phyloP scores from a whole-genome alignment of 768 basidiomycete species.

The Boletus eberwhitei region DNA sequence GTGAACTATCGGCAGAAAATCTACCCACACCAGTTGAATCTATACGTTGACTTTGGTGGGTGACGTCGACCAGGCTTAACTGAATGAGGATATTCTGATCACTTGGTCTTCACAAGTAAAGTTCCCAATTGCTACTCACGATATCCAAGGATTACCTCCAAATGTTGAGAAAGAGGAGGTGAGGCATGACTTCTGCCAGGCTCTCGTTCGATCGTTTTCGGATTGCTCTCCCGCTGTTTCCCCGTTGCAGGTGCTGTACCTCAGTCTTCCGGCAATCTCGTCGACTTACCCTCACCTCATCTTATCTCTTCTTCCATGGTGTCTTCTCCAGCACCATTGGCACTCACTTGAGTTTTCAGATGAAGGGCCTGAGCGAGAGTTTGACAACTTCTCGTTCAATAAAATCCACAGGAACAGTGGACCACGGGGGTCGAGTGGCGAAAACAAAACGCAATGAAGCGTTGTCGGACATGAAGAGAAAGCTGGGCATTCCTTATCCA shows the following conservation, averaged over 20 bases:
- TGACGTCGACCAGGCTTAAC: not conserved
- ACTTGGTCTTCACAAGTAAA: not conserved
- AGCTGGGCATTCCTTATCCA: conserved; percentile 8
- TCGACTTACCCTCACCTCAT: not conserved
- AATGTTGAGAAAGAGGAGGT: too few relatives aligned
- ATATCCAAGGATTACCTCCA: too few relatives aligned
- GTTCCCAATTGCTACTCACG: too few relatives aligned
- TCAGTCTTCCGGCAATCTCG: not conserved
- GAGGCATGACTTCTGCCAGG: too few relatives aligned
- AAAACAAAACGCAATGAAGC: conserved; percentile 3
- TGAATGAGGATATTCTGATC: not conserved
- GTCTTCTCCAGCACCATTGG: not conserved
- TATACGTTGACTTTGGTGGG: not conserved
- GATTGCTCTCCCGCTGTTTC: too few relatives aligned
- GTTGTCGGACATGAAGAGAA: conserved; percentile 6
- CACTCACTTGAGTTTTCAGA: conserved; percentile 12
- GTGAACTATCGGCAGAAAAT: not conserved
- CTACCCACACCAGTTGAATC: not conserved
- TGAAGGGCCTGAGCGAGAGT: conserved; percentile 8
- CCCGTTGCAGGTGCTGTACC: not conserved
- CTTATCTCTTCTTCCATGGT: not conserved
- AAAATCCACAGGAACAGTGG: conserved; percentile 8
- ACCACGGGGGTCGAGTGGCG: conserved; percentile 11
- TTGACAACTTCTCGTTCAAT: conserved; percentile 10
- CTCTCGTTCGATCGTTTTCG: too few relatives aligned